Evolutionary conservation across 2,329 filamentous ascomycete genomes (phyloP).

Genomic region (Fusarium sp.): DNA sequence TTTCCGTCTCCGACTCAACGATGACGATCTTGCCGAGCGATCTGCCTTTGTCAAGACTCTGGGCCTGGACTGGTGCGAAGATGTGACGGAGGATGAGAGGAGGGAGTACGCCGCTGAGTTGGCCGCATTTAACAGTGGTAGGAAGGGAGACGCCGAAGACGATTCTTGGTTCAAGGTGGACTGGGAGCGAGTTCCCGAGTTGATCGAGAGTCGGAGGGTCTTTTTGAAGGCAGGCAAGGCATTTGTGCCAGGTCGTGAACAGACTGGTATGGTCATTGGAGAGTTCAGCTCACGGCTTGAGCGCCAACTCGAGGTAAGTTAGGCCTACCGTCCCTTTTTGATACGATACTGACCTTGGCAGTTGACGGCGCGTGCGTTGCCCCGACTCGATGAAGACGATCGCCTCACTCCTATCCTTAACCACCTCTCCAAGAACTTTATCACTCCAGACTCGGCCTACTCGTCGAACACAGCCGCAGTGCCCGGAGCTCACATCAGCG

Average conservation of each 20-base stretch:
- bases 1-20: conserved; percentile 83
- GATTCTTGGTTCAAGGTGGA: conserved; percentile 97
- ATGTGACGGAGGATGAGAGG: conserved; percentile 83
- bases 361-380: conserved; percentile 90
- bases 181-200: conserved; percentile 91
- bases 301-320: conserved; percentile 80
- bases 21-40: conserved; percentile 80
- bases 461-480: conserved; percentile 71
- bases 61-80: conserved; percentile 91
- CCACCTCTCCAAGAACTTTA: conserved; percentile 95
- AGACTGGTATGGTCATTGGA: conserved; percentile 87
- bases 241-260: conserved; percentile 89
- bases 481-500: conserved; percentile 79
- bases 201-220: conserved; percentile 84
- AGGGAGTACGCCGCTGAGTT: conserved; percentile 72
- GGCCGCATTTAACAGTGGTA: conserved; percentile 58
- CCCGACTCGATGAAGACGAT: conserved; percentile 95
- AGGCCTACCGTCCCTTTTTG: neutral
- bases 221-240: conserved; percentile 86
- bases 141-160: conserved; percentile 69
- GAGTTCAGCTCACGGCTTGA: conserved; percentile 88
- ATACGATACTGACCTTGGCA: conserved; percentile 49
- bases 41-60: conserved; percentile 81
- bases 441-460: conserved; percentile 89
- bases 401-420: conserved; percentile 77